Base-by-base conservation (phyloP, 805 yeast species). In the Candida nitratophila region DNA sequence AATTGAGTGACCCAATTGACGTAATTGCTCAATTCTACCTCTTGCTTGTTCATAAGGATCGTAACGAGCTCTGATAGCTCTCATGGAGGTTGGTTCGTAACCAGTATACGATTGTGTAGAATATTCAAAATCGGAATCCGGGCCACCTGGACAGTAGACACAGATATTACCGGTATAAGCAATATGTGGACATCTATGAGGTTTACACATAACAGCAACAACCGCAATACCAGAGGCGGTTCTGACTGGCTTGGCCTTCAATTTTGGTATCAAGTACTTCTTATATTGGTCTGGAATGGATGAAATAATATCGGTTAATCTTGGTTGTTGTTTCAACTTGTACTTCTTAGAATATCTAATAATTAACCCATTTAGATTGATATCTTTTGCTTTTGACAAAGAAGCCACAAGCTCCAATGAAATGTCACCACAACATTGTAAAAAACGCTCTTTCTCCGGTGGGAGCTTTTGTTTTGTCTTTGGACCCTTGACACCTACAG, bases 221-320 rank as follows among this genome's bases (percentile, higher is more conserved):
- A 93, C 99, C 10, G 99, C 99, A 47, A 93, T 95, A 55, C 99
- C 99, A 11, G 96, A 86, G 0, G 99, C 99, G 0, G 99, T 93
- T 65, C 99, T 77, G 38, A 93, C 98, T 0, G 99, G 99, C 64
- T 93, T 93, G n/a, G 99, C 99, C 66, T 93, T 87, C 39, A 93
- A 72, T 65, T 90, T 90, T 2, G 98, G 99, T 34, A 93, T 71
- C 44, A 93, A 67, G 57, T 89, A 89, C 60, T 88, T 88, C 64
- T 87, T 88, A 65, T 91, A 85, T 60, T 91, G 96, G 60, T 91
- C 97, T 10, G 99, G 99, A 47, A 93, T 91, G 1, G 98, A 86
- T 32, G 88, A 78, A 29, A 93, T 91, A 55, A 93, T 89, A 65
- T 93, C 99, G 1, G 98, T 91, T 41, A 93, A 72, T 55, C 98